These are phyloP conservation scores for Xylaria intraflava DNA, from an alignment of 495 filamentous ascomycete genomes.

Conservation along the genomic window DNA sequence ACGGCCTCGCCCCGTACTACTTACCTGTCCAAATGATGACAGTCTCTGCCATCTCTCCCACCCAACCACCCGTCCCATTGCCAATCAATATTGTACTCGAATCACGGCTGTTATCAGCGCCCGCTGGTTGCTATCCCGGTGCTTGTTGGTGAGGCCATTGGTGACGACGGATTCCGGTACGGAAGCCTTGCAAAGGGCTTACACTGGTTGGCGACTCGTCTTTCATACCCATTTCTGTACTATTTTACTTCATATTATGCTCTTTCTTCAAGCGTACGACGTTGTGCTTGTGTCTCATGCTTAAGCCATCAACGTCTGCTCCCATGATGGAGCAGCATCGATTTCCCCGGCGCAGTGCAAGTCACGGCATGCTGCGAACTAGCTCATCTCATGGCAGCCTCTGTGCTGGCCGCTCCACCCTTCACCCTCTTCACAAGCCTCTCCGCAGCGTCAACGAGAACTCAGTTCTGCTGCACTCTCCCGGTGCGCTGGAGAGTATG, in stretches of 20 bases:
- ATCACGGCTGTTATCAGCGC: conserved; percentile 6
- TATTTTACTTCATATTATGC: conserved; percentile 25
- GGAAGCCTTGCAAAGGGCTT: conserved; percentile 6
- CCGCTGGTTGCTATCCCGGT: conserved; percentile 10
- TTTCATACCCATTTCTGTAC: conserved; percentile 16
- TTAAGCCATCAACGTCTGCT: not conserved
- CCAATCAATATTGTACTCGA: conserved; percentile 5
- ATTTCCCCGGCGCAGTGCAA: conserved; percentile 32
- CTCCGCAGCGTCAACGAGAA: conserved; percentile 34
- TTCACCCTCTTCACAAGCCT: conserved; percentile 27
- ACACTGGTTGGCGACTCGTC: conserved; percentile 9
- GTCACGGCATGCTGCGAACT: conserved; percentile 35
- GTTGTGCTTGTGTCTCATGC: conserved; percentile 1
- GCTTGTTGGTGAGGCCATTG: conserved; percentile 2
- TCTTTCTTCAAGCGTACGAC: not conserved
- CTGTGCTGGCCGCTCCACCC: conserved; percentile 8
- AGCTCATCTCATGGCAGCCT: conserved; percentile 24
- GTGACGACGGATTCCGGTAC: not conserved
- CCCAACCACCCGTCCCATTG: not conserved
- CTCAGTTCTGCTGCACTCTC: conserved; percentile 32
- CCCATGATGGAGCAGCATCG: conserved; percentile 32
- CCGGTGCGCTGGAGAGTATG: conserved; percentile 53
- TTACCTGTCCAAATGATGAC: not conserved
- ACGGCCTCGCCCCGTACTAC: not conserved
- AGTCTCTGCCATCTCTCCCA: not conserved